These are phyloP conservation scores for Mortierella sp. DNA, from an alignment of 371 early-diverging fungal species.

Conservation along the genomic window DNA sequence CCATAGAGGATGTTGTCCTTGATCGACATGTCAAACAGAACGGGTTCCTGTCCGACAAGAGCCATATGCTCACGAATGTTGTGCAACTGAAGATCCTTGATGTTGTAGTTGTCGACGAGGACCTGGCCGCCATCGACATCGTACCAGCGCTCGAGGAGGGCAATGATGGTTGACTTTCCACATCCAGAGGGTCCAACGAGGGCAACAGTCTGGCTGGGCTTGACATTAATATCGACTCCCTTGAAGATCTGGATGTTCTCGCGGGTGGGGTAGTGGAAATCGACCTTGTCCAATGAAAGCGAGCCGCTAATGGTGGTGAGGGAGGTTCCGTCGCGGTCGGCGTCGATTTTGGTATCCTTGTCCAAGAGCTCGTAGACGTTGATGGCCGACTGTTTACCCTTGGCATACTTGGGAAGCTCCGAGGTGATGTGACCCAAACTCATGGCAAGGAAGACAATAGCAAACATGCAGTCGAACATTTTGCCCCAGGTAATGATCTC, in stretches of 20 bases:
- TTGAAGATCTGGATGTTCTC: conserved; percentile 83
- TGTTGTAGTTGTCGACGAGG: conserved; percentile 69
- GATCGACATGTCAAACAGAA: conserved; percentile 87
- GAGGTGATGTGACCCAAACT: conserved; percentile 74
- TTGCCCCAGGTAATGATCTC: conserved; percentile 14
- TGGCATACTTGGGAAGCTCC: conserved; percentile 70
- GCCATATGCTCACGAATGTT: conserved; percentile 82
- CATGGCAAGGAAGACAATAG: conserved; percentile 82
- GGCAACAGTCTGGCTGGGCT: conserved; percentile 82
- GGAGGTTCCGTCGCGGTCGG: conserved; percentile 59
- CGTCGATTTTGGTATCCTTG: conserved; percentile 70
- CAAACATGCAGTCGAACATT: conserved; percentile 71
- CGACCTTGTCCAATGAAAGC: conserved; percentile 69
- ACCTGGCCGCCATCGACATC: conserved; percentile 70
- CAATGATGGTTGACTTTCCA: conserved; percentile 80
- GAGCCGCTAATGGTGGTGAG: conserved; percentile 67
- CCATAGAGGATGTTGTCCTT: conserved; percentile 87
- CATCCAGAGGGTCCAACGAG: conserved; percentile 85
- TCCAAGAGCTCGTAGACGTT: conserved; percentile 73
- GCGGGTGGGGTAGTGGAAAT: conserved; percentile 91
- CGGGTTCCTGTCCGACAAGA: conserved; percentile 92
- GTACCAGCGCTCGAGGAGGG: conserved; percentile 84
- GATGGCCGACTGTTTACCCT: conserved; percentile 88
- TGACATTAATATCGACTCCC: conserved; percentile 73
- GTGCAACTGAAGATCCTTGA: conserved; percentile 71